Evolutionary conservation across 2,329 filamentous ascomycete genomes (phyloP).

Genomic region (Ceratocystis alfenasii): DNA sequence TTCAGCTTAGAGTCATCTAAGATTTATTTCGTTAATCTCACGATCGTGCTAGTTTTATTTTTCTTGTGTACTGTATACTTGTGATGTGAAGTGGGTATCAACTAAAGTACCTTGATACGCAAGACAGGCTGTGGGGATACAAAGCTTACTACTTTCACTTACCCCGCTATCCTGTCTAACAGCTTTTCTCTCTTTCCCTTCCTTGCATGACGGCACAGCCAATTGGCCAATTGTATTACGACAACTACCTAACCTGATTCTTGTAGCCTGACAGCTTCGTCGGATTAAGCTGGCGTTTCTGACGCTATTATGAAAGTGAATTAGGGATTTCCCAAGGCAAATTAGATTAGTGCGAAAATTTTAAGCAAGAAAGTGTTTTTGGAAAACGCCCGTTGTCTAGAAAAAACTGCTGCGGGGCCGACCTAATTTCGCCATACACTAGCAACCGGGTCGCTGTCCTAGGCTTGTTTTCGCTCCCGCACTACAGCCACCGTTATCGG

Average conservation of each 20-base stretch:
- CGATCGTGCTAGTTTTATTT: not conserved
- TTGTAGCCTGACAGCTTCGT: not conserved
- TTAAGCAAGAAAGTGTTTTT: not conserved
- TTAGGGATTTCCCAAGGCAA: not conserved
- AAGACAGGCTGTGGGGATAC: not conserved
- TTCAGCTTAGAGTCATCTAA: conserved; percentile 6
- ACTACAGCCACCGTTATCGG: conserved; percentile 10
- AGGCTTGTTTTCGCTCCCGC: not conserved
- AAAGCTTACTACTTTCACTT: not conserved
- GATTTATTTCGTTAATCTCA: conserved; percentile 9
- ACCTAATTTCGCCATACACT: not conserved
- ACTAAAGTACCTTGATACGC: not conserved
- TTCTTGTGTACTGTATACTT: not conserved
- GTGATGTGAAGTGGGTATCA: not conserved
- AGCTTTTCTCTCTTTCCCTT: not conserved
- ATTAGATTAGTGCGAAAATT: not conserved
- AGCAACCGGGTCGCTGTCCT: not conserved
- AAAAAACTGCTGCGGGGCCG: not conserved
- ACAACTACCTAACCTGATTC: not conserved
- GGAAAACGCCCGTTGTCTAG: not conserved
- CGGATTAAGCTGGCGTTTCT: not conserved
- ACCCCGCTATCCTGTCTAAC: conserved; percentile 6
- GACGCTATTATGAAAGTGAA: not conserved
- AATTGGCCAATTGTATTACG: not conserved
- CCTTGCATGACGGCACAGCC: not conserved